Evolutionary conservation across 2,329 filamentous ascomycete species (phyloP).

Genomic region (Talaromyces rugulosus): DNA sequence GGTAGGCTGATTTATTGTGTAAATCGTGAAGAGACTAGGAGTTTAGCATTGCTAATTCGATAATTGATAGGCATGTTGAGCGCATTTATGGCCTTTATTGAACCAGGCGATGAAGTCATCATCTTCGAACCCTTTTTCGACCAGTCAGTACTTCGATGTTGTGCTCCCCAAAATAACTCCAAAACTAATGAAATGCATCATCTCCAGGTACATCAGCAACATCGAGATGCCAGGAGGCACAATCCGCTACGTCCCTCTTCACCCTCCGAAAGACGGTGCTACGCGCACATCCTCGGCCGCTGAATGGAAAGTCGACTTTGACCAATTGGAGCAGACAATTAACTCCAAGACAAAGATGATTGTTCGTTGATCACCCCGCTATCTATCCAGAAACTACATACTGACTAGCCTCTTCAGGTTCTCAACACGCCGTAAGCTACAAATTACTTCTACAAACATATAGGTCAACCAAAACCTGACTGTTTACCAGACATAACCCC

Average conservation of each 20-base stretch:
- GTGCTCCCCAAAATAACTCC: background rate
- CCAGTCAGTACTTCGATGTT: conserved; percentile 60
- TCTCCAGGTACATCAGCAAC: conserved; percentile 77
- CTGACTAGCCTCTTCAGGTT: conserved; percentile 25
- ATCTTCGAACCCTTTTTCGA: conserved; percentile 99
- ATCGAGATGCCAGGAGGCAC: conserved; percentile 97
- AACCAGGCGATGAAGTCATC: conserved; percentile 92
- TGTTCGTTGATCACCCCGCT: conserved; percentile 53
- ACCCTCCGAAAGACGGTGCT: conserved; percentile 77
- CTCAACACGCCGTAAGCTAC: conserved; percentile 48
- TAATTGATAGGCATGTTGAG: conserved; percentile 69
- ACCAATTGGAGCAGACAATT: conserved; percentile 74
- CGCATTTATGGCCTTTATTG: conserved; percentile 96
- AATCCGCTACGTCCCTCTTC: conserved; percentile 91
- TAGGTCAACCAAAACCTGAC: background rate
- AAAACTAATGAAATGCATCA: background rate
- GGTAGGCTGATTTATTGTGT: conserved; percentile 23
- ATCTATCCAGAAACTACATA: conserved; percentile 13
- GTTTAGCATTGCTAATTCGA: conserved; percentile 1
- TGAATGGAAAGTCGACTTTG: conserved; percentile 85
- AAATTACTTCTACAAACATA: background rate
- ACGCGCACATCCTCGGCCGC: conserved; percentile 75
- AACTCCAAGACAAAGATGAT: conserved; percentile 93
- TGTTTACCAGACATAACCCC: conserved; percentile 66
- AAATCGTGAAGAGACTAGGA: background rate